These are phyloP conservation scores for Rhododendron ferrugineum DNA, from an alignment of 148 eudicot genomes.

Conservation along the genomic window DNA sequence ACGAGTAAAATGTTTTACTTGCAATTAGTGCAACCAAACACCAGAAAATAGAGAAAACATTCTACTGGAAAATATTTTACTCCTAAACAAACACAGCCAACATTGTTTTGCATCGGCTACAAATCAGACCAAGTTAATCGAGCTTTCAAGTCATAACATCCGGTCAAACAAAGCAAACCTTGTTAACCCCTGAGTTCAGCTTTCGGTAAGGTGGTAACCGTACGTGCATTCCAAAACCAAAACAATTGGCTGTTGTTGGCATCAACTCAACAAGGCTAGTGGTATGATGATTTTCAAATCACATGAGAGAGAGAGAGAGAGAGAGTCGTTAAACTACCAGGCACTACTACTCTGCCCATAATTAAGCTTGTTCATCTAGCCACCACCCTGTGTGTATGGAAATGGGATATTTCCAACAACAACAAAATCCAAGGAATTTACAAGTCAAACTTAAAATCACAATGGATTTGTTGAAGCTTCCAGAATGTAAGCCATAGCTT, in stretches of 20 bases:
- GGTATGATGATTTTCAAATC: background rate
- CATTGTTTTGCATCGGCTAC: background rate
- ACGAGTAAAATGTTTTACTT: too few species aligned
- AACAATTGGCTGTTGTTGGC: background rate
- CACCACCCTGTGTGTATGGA: background rate
- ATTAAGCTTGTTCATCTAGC: background rate
- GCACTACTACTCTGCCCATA: background rate
- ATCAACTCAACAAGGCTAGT: background rate
- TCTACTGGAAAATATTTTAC: background rate
- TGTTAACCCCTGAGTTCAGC: background rate
- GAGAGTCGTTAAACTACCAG: background rate
- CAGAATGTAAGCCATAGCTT: slow-evolving; percentile 63
- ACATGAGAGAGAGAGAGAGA: background rate
- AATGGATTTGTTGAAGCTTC: slow-evolving; percentile 64
- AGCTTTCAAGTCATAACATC: background rate
- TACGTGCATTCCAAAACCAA: background rate
- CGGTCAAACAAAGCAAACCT: background rate
- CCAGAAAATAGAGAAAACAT: background rate
- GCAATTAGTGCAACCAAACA: background rate
- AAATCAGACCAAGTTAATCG: background rate
- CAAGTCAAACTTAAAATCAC: slow-evolving; percentile 19
- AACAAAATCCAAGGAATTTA: background rate
- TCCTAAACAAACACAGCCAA: background rate
- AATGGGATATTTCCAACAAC: background rate
- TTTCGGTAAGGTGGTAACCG: background rate